Evolutionary conservation across 176 grass and related monocot genomes (phyloP), one percentile per base, ranked within the genome.

Genomic region (Carex littledalei): DNA sequence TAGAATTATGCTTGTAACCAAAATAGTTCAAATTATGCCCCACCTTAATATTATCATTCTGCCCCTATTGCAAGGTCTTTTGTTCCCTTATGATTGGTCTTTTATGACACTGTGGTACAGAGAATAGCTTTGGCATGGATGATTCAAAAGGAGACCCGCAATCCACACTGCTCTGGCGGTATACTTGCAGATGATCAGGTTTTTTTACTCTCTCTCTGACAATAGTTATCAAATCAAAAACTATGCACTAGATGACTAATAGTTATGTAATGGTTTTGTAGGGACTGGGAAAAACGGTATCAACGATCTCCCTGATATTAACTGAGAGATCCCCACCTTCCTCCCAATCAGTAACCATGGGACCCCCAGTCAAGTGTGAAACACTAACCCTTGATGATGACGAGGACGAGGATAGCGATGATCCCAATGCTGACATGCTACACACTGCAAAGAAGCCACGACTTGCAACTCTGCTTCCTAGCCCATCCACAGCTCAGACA

Each of bases 151-250:
- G 97, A 99, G 78, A 95, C 66, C 81, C 81, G 67, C 66, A 78
- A 89, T 57, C 78, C 54, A 0, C 91, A 91, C 73, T 99, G 97
- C 82, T 95, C 85, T 88, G 97, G 97, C 54, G 97, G 93, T 82
- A 99, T 99, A 87, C 97, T 99, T 67, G 97, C 97, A 82, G 97
- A 99, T 91, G 97, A 99, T 86, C 97, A 99, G 93, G 93, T 99
- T 91, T 87, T 24, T n/a, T 18, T 59, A 37, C 32, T 67, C 82
- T 11, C 8, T 41, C 10, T 53, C 67, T 84, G 6, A 79, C 81
- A 5, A 18, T 81, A 31, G 35, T 65, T 74, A 18, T 62, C 45
- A 55, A 49, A n/a, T 1, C 6, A 84, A 43, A 53, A 53, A 82
- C 87, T 74, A 69, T 55, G 31, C 4, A 59, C 60, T 63, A 37